Evolutionary conservation across 2,329 filamentous ascomycete genomes (phyloP).

Genomic region (Penicillium sp.): DNA sequence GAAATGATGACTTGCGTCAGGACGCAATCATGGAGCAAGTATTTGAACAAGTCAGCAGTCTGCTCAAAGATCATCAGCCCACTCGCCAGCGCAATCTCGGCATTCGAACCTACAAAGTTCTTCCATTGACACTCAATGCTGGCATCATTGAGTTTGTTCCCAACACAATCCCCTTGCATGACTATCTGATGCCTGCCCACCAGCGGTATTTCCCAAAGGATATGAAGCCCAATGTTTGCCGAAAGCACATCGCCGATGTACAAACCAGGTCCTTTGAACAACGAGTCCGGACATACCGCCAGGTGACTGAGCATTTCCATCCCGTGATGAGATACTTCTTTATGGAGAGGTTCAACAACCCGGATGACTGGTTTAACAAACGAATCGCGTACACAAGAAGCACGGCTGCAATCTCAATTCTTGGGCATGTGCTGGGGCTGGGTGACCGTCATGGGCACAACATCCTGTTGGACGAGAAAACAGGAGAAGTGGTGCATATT

Average conservation of each 20-base stretch:
- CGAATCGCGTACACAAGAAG: constrained; percentile 88
- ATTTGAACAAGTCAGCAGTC: constrained; percentile 88
- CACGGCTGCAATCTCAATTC: constrained; percentile 90
- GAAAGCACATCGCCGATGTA: constrained; percentile 73
- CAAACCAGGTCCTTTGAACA: constrained; percentile 67
- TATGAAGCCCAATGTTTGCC: constrained; percentile 69
- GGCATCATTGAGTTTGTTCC: constrained; percentile 97
- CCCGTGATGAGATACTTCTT: constrained; percentile 97
- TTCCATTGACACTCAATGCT: constrained; percentile 78
- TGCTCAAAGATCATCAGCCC: constrained; percentile 78
- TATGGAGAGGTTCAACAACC: constrained; percentile 88
- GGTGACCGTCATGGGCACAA: constrained; percentile 96
- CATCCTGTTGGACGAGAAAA: constrained; percentile 84
- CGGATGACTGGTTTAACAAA: constrained; percentile 91
- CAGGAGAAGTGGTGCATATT: constrained; percentile 93
- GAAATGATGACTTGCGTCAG: constrained; percentile 92
- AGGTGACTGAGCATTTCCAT: constrained; percentile 76
- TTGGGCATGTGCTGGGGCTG: constrained; percentile 87
- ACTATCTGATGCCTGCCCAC: constrained; percentile 89
- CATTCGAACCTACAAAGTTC: constrained; percentile 94
- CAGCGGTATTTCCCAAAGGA: constrained; percentile 82
- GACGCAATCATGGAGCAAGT: constrained; percentile 99
- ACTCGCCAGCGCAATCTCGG: constrained; percentile 85
- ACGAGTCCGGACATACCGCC: constrained; percentile 71
- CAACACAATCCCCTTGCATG: constrained; percentile 86